phyloP scores from a whole-genome alignment of 2,329 filamentous ascomycete species.

The Thermoascus crustaceus region DNA sequence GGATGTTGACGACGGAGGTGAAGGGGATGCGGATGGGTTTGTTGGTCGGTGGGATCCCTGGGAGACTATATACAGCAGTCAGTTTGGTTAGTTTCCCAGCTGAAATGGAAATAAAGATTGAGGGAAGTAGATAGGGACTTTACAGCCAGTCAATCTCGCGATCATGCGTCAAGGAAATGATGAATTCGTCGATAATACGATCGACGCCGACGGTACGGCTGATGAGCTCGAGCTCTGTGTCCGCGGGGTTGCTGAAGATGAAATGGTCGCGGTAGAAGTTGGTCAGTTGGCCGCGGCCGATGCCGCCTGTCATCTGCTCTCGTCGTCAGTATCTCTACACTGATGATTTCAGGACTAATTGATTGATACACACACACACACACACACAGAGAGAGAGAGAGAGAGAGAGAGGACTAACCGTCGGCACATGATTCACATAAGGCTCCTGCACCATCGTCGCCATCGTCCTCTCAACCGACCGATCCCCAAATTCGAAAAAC shows the following conservation, averaged over 20 bases:
- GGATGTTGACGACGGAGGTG: constrained; percentile 57
- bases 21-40: constrained; percentile 52
- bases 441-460: constrained; percentile 72
- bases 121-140: constrained; percentile 24
- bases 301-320: constrained; percentile 54
- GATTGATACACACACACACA: no score
- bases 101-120: constrained; percentile 5
- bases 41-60: constrained; percentile 52
- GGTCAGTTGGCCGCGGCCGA: constrained; percentile 56
- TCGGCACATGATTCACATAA: constrained; percentile 71
- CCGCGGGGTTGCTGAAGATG: constrained; percentile 62
- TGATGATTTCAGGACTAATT: no score
- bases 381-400: neutral
- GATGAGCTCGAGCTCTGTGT: constrained; percentile 60
- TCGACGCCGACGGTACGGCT: constrained; percentile 65
- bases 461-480: constrained; percentile 66
- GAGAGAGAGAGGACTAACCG: constrained; percentile 35
- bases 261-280: constrained; percentile 67
- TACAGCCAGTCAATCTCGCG: constrained; percentile 61
- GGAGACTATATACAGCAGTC: constrained; percentile 34
- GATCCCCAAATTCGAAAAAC: constrained; percentile 59
- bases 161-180: constrained; percentile 57
- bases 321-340: neutral
- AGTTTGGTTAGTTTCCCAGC: neutral
- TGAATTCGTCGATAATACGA: constrained; percentile 63